A percentile compares a stretch with the other conserved stretches of the same genome.
phyloP scores from a whole-genome alignment of 1,139 yeast species.

The Saccharomycopsis crataegensis region DNA sequence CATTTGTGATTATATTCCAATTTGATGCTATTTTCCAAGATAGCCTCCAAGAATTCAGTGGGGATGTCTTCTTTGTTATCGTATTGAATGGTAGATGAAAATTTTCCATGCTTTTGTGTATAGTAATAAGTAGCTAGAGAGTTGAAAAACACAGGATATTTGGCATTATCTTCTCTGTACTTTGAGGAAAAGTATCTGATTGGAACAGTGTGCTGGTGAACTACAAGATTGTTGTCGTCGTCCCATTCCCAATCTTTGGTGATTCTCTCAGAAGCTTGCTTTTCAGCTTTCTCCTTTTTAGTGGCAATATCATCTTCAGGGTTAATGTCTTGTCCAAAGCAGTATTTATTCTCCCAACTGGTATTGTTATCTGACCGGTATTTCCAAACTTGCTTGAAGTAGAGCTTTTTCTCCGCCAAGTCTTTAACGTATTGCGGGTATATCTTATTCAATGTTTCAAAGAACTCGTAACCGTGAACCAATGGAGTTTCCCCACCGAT shows the following conservation, averaged over 20 bases:
- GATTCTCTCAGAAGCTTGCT: constrained; percentile 23
- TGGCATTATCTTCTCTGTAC: constrained; percentile 9
- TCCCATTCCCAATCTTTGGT: constrained; percentile 27
- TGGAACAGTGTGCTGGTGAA: constrained; percentile 28
- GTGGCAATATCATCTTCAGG: constrained; percentile 24
- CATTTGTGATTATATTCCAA: constrained; percentile 25
- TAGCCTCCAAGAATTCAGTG: constrained; percentile 22
- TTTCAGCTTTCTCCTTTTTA: constrained; percentile 26
- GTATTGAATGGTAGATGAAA: constrained; percentile 15
- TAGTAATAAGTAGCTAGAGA: constrained; percentile 25
- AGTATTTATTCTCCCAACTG: constrained; percentile 28
- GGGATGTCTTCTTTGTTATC: constrained; percentile 26
- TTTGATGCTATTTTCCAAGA: constrained; percentile 23
- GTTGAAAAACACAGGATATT: constrained; percentile 25
- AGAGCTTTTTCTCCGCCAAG: constrained; percentile 25
- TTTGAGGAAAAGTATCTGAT: constrained; percentile 20
- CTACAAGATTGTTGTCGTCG: constrained; percentile 24
- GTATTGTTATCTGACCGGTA: constrained; percentile 15
- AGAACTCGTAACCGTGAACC: constrained; percentile 30
- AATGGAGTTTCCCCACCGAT: constrained; percentile 30
- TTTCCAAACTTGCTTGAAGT: constrained; percentile 24
- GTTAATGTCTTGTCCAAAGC: constrained; percentile 26
- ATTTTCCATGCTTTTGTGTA: constrained; percentile 19
- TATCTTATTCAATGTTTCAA: constrained; percentile 22
- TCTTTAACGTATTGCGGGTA: constrained; percentile 26